phyloP scores from a whole-genome alignment of 768 basidiomycete species.

The Suillus lakei region DNA sequence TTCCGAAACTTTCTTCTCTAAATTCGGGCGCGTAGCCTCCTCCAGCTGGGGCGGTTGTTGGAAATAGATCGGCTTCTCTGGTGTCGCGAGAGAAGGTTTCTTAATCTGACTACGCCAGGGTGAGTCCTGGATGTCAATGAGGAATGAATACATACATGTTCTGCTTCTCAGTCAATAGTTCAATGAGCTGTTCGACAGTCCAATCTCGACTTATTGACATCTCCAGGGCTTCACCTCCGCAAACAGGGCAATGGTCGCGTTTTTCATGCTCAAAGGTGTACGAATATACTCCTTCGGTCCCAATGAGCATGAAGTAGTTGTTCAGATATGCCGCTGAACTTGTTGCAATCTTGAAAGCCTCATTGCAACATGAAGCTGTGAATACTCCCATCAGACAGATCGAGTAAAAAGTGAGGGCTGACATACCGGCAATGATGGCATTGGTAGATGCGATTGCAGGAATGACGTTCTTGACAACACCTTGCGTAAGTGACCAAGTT shows the following conservation, averaged over 20 bases:
- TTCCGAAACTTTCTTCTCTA: conserved; percentile 85
- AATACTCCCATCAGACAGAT: conserved; percentile 12
- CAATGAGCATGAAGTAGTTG: conserved; percentile 99
- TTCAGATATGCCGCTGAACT: conserved; percentile 92
- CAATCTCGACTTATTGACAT: conserved; percentile 69
- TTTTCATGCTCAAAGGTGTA: conserved; percentile 97
- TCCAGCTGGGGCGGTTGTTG: conserved; percentile 94
- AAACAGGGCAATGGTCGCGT: conserved; percentile 94
- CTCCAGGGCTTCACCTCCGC: conserved; percentile 88
- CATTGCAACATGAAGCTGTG: conserved; percentile 94
- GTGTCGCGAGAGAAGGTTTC: conserved; percentile 87
- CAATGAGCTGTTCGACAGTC: conserved; percentile 88
- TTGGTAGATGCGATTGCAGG: conserved; percentile 99
- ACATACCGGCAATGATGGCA: conserved; percentile 91
- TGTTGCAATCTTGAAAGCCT: conserved; percentile 98
- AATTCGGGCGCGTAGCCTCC: conserved; percentile 86
- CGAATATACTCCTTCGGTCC: conserved; percentile 95
- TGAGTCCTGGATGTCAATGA: neutral
- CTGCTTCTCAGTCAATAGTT: conserved; percentile 84
- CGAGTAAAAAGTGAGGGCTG: neutral
- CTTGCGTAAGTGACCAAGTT: conserved; percentile 96
- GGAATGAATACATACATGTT: conserved; percentile 72
- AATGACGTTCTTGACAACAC: conserved; percentile 99
- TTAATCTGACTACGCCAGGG: conserved; percentile 81
- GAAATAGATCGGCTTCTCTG: conserved; percentile 82